Conservation (phyloP, 225 moss, liverwort and hornwort species). For the Pleurozium schreberi region DNA sequence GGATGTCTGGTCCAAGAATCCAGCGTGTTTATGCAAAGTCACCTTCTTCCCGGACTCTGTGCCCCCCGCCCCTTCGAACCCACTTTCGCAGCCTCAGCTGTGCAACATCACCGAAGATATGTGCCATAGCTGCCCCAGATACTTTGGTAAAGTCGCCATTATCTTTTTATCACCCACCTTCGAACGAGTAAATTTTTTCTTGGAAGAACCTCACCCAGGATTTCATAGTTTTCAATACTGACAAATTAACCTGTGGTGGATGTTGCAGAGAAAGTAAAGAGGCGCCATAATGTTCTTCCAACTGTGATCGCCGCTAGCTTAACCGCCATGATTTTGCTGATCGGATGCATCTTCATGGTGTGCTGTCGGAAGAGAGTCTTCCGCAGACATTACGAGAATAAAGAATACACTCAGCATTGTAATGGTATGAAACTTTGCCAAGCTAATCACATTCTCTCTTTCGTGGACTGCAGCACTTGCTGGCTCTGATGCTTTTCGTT, state of each 20-base stretch:
- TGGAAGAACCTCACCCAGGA: neutral
- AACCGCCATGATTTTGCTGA: neutral
- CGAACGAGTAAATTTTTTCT: neutral
- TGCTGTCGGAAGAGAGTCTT: constrained; percentile 24
- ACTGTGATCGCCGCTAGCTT: neutral
- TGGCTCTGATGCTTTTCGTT: neutral
- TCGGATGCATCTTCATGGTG: constrained; percentile 5
- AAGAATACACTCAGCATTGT: constrained; percentile 19
- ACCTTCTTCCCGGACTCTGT: constrained; percentile 29
- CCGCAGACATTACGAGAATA: constrained; percentile 18
- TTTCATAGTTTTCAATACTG: neutral
- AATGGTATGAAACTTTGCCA: constrained; percentile 2
- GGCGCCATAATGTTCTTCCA: neutral
- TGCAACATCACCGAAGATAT: constrained; percentile 13
- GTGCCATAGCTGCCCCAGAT: neutral
- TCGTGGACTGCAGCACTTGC: too few relatives aligned
- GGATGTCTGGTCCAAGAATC: neutral
- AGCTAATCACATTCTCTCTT: neutral
- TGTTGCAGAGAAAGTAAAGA: neutral
- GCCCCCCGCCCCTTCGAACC: neutral
- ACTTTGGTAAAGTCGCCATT: neutral
- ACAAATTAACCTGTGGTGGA: neutral
- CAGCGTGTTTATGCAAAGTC: constrained; percentile 22
- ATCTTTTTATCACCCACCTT: neutral
- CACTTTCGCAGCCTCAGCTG: neutral